These are phyloP conservation scores for Crithidia fasciculata DNA, from an alignment of 208 protist genomes.

Conservation along the genomic window DNA sequence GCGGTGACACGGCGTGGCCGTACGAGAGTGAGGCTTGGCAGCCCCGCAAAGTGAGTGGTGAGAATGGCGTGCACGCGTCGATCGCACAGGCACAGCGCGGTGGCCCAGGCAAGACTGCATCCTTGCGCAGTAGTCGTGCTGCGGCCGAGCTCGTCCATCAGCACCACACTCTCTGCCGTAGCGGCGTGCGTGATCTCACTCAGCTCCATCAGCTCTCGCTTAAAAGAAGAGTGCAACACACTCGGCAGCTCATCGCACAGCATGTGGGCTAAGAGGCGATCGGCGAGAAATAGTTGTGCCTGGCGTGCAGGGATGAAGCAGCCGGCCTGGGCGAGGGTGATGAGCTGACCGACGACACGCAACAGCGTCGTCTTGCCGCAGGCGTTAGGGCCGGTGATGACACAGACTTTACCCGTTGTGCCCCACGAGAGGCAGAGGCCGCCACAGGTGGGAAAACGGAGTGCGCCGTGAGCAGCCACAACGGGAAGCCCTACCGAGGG, in stretches of 20 bases:
- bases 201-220: conserved; percentile 70
- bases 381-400: conserved; percentile 94
- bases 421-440: conserved; percentile 35
- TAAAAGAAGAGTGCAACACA: conserved; percentile 67
- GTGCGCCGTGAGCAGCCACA: not conserved
- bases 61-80: conserved; percentile 40
- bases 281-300: conserved; percentile 62
- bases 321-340: conserved; percentile 92
- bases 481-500: conserved; percentile 7
- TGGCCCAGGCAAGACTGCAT: conserved; percentile 94
- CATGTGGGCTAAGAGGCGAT: conserved; percentile 83
- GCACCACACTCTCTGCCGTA: conserved; percentile 92
- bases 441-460: not conserved
- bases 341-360: conserved; percentile 85
- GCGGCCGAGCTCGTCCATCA: conserved; percentile 98
- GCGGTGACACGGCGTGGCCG: conserved; percentile 20
- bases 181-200: conserved; percentile 84
- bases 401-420: conserved; percentile 46
- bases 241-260: conserved; percentile 76
- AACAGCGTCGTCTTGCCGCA: conserved; percentile 95
- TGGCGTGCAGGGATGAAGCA: conserved; percentile 87
- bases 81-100: conserved; percentile 68
- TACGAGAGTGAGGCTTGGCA: conserved; percentile 22
- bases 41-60: conserved; percentile 61
- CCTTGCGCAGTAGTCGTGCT: conserved; percentile 95